Evolutionary conservation across 1,284 basidiomycete genomes (phyloP), one percentile per base, ranked within the genome.

Genomic region (Tilletia walkeri): DNA sequence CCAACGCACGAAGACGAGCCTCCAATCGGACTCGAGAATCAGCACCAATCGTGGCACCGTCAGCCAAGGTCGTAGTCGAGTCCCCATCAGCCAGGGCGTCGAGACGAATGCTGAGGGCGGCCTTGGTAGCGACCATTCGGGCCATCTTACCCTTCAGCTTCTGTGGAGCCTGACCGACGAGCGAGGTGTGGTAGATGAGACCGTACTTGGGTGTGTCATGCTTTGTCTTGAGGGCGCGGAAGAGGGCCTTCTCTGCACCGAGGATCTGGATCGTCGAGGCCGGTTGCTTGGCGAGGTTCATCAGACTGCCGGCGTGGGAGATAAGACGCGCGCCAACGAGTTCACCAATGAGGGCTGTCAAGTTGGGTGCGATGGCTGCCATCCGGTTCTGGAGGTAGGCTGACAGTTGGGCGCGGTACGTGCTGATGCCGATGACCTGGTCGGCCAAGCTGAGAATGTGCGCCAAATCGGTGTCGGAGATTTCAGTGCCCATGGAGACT

Each of bases 101-200:
- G 56, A 98, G 92, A 84, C 95, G 94, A 80, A 95, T 94, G 4
- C 95, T 96, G 10, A 99, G 89, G 0, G 95, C 92, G 3, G 95
- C 91, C 87, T 97, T 97, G 65, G 95, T 98, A 49, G 95, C 94
- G 39, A 98, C 94, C 95, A 99, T 99, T 78, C 96, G 92, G 14
- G 96, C 96, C 95, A 99, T 98, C 90, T 99, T 99, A 81, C 95
- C 96, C 88, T 99, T 99, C 76, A 97, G 89, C 87, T 97, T 97
- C 77, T 94, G 93, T 66, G 95, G 93, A 69, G 96, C 95, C 87
- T 96, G 94, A 49, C 95, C 96, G 76, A 99, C 93, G 70, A 99
- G 74, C 67, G 86, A 89, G 54, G 84, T 87, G 95, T 98, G 20
- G 93, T 89, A 80, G 36, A 68, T 72, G 49, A 76, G 70, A 53